Evolutionary conservation across 164 flowering plant species (phyloP).

Genomic region (Nymphaea thermarum): DNA sequence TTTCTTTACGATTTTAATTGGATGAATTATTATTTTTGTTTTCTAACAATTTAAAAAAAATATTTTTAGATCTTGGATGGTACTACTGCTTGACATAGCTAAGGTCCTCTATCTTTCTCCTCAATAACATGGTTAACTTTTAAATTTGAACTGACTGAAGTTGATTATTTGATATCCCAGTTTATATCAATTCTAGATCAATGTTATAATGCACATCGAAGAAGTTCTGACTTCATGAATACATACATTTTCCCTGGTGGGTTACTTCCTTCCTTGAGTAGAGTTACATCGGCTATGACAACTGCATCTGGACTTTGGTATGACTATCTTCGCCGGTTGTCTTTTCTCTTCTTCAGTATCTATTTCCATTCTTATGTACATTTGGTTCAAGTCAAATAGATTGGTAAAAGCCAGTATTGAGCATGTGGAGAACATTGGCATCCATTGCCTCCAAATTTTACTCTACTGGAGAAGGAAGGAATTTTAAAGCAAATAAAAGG

Average conservation of each 20-base stretch:
- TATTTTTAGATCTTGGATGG: no score
- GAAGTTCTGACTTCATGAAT: constrained; percentile 80
- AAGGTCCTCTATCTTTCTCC: no score
- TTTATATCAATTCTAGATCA: constrained; percentile 83
- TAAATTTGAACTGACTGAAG: no score
- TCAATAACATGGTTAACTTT: no score
- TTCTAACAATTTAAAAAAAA: no score
- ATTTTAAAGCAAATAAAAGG: constrained; percentile 65
- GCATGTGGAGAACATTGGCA: constrained; percentile 80
- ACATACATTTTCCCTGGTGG: constrained; percentile 94
- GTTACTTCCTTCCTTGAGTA: constrained; percentile 62
- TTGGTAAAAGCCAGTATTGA: constrained; percentile 51
- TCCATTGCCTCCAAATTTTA: constrained; percentile 77
- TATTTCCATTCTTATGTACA: neutral
- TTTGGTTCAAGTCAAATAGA: neutral
- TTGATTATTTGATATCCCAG: no score
- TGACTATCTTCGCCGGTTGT: neutral
- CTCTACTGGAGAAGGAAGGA: constrained; percentile 64
- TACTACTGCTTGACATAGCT: no score
- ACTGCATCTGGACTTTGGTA: constrained; percentile 72
- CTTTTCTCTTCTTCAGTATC: no score
- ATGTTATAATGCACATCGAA: constrained; percentile 72
- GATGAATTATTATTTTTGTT: no score
- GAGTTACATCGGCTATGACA: constrained; percentile 83
- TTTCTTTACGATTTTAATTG: no score